A percentile compares a stretch with the other conserved stretches of the same genome.
Evolutionary conservation across 2,329 filamentous ascomycete species (phyloP).

Genomic region (Fusarium secorum): DNA sequence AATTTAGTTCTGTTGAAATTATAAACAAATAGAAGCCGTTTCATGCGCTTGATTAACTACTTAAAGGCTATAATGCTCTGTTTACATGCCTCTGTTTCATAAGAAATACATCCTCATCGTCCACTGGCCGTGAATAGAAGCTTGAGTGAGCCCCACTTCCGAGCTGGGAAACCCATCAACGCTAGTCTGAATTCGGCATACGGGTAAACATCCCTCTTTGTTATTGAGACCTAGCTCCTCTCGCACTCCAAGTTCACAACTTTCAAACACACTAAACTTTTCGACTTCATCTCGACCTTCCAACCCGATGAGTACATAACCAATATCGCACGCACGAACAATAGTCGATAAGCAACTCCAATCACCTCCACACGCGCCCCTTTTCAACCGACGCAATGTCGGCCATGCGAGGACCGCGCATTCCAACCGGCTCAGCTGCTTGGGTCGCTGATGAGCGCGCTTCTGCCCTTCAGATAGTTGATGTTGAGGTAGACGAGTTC

Average conservation of each 20-base stretch:
- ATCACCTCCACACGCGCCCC: background rate
- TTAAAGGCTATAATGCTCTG: too few relatives aligned
- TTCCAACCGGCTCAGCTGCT: slow-evolving; percentile 78
- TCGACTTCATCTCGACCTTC: slow-evolving; percentile 11
- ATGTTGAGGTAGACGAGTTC: slow-evolving; percentile 91
- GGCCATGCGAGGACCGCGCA: slow-evolving; percentile 64
- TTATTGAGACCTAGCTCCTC: slow-evolving; percentile 31
- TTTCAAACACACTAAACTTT: slow-evolving; percentile 25
- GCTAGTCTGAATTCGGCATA: slow-evolving; percentile 7
- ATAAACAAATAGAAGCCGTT: too few relatives aligned
- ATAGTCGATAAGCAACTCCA: slow-evolving; percentile 27
- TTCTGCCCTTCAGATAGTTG: slow-evolving; percentile 76
- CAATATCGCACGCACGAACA: slow-evolving; percentile 11
- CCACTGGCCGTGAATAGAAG: slow-evolving; percentile 17
- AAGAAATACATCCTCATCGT: slow-evolving; percentile 30
- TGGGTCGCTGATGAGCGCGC: slow-evolving; percentile 89
- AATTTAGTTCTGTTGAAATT: background rate
- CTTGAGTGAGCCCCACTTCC: slow-evolving; percentile 20
- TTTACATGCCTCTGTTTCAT: background rate
- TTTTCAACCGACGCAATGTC: slow-evolving; percentile 45
- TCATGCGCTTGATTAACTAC: accelerated
- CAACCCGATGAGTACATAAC: slow-evolving; percentile 39
- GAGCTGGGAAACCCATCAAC: slow-evolving; percentile 7
- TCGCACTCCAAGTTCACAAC: slow-evolving; percentile 30
- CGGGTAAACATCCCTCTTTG: slow-evolving; percentile 31